Conservation (phyloP, 768 basidiomycete genomes). For the Royoungia palumana region DNA sequence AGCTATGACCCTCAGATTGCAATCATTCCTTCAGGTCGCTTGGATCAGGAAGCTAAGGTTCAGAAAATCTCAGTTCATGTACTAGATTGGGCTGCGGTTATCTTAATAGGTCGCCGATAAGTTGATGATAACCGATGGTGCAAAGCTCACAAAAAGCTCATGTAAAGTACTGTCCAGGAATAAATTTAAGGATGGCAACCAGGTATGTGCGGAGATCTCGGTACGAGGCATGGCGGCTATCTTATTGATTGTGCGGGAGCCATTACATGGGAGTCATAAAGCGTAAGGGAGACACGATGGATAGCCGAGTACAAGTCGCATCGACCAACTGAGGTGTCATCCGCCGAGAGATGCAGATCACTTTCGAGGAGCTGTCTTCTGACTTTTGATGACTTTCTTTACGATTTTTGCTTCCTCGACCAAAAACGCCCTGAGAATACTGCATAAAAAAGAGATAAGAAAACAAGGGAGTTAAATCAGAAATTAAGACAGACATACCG, state of each 20-base stretch:
- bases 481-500: constrained; percentile 53
- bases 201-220: too few relatives aligned
- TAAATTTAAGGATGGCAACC: too few relatives aligned
- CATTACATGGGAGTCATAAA: constrained; percentile 21
- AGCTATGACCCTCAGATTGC: too few relatives aligned
- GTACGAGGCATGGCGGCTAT: constrained; percentile 3
- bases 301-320: constrained; percentile 11
- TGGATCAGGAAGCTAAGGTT: too few relatives aligned
- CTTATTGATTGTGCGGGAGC: constrained; percentile 8
- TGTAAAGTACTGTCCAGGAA: too few relatives aligned
- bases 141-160: too few relatives aligned
- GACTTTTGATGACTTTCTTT: constrained; percentile 98
- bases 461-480: neutral
- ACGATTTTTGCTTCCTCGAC: constrained; percentile 99
- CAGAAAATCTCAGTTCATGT: too few relatives aligned
- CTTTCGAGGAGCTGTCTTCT: constrained; percentile 33
- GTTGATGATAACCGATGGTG: too few relatives aligned
- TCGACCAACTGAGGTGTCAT: neutral
- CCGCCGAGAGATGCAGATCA: constrained; percentile 8
- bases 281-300: constrained; percentile 8
- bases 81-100: too few relatives aligned
- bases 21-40: too few relatives aligned
- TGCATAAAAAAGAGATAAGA: constrained; percentile 28
- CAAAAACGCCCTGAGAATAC: constrained; percentile 96
- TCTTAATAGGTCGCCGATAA: too few relatives aligned